Evolutionary conservation across 2,329 filamentous ascomycete genomes (phyloP).

Genomic region (Aspergillus sergii): DNA sequence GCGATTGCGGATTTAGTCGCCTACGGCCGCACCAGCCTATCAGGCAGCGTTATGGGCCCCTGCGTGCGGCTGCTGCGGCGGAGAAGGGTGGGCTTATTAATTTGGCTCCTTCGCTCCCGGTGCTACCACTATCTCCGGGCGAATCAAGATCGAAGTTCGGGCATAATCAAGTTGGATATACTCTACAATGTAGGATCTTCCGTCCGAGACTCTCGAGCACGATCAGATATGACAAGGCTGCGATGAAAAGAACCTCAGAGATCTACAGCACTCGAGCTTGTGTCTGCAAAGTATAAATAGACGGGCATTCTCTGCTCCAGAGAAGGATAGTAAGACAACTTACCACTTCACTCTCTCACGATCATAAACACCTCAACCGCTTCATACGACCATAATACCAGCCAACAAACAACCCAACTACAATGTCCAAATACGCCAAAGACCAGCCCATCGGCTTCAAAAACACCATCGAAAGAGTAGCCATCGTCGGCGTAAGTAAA

Average conservation of each 20-base stretch:
- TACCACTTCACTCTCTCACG: not conserved
- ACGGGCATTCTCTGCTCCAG: slow-evolving; percentile 13
- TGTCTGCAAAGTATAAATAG: slow-evolving; percentile 21
- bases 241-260: slow-evolving; percentile 6
- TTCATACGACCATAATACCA: slow-evolving; percentile 9
- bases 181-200: not conserved
- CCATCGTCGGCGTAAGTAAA: slow-evolving; percentile 42
- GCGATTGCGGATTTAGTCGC: slow-evolving; percentile 16
- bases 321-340: not conserved
- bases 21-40: slow-evolving; percentile 14
- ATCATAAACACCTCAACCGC: not conserved
- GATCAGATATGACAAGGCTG: slow-evolving; percentile 8
- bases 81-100: slow-evolving; percentile 10
- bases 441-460: slow-evolving; percentile 24
- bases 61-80: slow-evolving; percentile 20
- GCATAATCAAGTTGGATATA: not conserved
- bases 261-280: not conserved
- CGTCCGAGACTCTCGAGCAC: not conserved
- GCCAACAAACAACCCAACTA: slow-evolving; percentile 6
- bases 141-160: slow-evolving; percentile 2
- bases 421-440: slow-evolving; percentile 29
- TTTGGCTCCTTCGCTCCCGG: not conserved
- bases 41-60: not conserved
- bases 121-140: not conserved
- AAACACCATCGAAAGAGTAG: slow-evolving; percentile 41